Conservation (phyloP, 176 grass and related monocot genomes). For the Chloris gayana region DNA sequence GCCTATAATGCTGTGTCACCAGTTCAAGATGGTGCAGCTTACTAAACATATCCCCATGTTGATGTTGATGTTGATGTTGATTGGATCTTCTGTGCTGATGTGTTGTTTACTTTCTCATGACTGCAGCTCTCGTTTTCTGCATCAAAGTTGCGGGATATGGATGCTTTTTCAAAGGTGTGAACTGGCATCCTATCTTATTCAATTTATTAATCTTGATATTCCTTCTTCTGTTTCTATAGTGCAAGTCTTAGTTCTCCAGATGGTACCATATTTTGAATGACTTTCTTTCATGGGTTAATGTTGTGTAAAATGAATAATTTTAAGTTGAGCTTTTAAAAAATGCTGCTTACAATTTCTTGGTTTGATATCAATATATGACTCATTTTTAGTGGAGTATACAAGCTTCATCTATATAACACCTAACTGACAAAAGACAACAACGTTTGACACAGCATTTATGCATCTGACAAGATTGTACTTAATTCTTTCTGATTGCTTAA, state of each 20-base stretch:
- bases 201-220: slow-evolving; percentile 23
- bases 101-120: slow-evolving; percentile 21
- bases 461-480: slow-evolving; percentile 27
- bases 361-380: background rate
- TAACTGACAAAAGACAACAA: background rate
- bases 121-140: slow-evolving; percentile 88
- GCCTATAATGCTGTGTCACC: background rate
- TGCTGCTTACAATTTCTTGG: background rate
- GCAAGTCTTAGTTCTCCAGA: background rate
- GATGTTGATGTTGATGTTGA: slow-evolving; percentile 22
- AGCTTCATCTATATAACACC: background rate
- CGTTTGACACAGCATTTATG: background rate
- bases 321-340: slow-evolving; percentile 2
- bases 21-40: background rate
- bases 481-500: slow-evolving; percentile 8
- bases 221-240: background rate
- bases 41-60: slow-evolving; percentile 19
- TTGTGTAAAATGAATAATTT: background rate
- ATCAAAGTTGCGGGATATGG: slow-evolving; percentile 66
- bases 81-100: slow-evolving; percentile 24
- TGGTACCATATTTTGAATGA: background rate
- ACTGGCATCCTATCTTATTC: slow-evolving; percentile 3
- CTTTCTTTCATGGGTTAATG: background rate
- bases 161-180: slow-evolving; percentile 85
- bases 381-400: background rate